phyloP scores from a whole-genome alignment of 805 yeast species.

The Barnettozyma populi region DNA sequence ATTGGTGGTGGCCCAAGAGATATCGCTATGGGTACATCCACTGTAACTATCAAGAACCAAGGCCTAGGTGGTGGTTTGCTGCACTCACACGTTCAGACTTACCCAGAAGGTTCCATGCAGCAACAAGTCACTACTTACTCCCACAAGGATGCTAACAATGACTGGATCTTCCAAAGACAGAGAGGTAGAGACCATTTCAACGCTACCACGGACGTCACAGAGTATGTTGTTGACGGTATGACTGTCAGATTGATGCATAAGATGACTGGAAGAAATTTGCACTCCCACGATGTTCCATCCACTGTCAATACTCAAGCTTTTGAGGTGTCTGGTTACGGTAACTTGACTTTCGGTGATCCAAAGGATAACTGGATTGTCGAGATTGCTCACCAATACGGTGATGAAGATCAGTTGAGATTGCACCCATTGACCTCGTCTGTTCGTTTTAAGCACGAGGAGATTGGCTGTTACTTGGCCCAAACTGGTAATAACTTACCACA shows the following conservation, averaged over 20 bases:
- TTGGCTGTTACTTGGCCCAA: conserved; percentile 83
- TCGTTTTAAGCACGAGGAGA: conserved; percentile 59
- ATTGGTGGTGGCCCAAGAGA: conserved; percentile 66
- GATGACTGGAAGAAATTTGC: conserved; percentile 67
- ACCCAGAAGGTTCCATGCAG: conserved; percentile 89
- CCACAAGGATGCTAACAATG: conserved; percentile 81
- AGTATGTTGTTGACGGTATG: conserved; percentile 52
- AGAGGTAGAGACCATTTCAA: conserved; percentile 31
- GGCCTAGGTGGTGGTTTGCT: conserved; percentile 70
- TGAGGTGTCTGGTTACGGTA: conserved; percentile 83
- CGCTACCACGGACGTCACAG: conserved; percentile 21
- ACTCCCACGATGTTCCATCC: conserved; percentile 76
- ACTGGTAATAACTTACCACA: conserved; percentile 79
- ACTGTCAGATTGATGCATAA: conserved; percentile 68
- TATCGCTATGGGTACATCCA: conserved; percentile 50
- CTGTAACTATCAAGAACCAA: conserved; percentile 46
- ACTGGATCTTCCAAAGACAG: conserved; percentile 66
- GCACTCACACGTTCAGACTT: conserved; percentile 73
- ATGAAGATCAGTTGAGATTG: conserved; percentile 46
- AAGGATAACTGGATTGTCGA: conserved; percentile 79
- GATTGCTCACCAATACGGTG: conserved; percentile 52
- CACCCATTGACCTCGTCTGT: conserved; percentile 84
- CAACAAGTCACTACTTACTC: conserved; percentile 94
- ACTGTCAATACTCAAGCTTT: conserved; percentile 60
- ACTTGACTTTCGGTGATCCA: conserved; percentile 54